phyloP scores from a whole-genome alignment of 164 flowering plant species.

The Berberis vulgaris region DNA sequence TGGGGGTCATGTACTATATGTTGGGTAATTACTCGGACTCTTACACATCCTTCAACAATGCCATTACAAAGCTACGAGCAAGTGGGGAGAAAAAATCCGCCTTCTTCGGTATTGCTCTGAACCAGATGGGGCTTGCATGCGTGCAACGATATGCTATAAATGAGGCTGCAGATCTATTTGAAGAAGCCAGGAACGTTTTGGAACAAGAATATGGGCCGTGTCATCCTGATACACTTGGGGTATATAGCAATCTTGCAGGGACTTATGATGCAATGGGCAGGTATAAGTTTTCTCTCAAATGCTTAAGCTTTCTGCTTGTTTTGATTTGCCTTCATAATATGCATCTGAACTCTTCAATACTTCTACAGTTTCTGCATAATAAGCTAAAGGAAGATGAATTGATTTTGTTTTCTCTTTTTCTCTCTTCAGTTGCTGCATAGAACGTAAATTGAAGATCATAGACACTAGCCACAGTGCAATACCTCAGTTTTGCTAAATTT shows the following conservation, averaged over 20 bases:
- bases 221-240: conserved; percentile 93
- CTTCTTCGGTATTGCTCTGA: conserved; percentile 78
- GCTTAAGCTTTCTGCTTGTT: no score
- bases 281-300: conserved; percentile 21
- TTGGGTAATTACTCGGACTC: conserved; percentile 70
- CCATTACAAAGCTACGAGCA: conserved; percentile 63
- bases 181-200: conserved; percentile 70
- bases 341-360: no score
- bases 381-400: no score
- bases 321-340: no score
- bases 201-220: conserved; percentile 84
- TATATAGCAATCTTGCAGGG: conserved; percentile 94
- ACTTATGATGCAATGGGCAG: conserved; percentile 97
- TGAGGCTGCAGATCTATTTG: conserved; percentile 83
- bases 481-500: no score
- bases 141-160: conserved; percentile 67
- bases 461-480: no score
- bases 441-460: no score
- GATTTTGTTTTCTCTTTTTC: no score
- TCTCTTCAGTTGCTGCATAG: no score
- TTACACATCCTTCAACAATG: conserved; percentile 52
- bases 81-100: conserved; percentile 26
- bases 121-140: conserved; percentile 95
- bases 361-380: no score
- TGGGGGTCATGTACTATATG: conserved; percentile 90